phyloP scores from a whole-genome alignment of 2,329 filamentous ascomycete species.

The Fusarium newnesense region DNA sequence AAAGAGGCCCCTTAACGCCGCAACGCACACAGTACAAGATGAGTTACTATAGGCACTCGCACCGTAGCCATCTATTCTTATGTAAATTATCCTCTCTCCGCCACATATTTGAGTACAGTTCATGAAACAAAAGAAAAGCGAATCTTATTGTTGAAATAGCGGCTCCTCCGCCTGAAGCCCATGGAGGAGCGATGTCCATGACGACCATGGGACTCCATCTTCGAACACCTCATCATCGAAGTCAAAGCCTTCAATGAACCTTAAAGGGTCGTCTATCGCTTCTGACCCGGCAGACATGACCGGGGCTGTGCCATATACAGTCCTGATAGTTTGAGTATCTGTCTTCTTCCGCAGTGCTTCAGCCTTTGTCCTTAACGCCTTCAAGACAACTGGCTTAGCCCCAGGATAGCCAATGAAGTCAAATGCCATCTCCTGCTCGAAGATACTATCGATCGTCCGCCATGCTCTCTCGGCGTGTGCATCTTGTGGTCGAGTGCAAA shows the following conservation, averaged over 20 bases:
- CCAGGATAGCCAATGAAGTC: not conserved
- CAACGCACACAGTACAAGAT: not conserved
- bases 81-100: too few relatives aligned
- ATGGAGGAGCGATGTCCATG: not conserved
- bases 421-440: not conserved
- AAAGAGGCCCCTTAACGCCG: not conserved
- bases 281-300: not conserved
- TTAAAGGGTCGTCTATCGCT: not conserved
- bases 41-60: too few relatives aligned
- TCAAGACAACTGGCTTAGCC: not conserved
- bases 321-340: rapidly evolving
- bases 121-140: too few relatives aligned
- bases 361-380: not conserved
- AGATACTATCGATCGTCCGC: not conserved
- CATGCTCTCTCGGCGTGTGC: not conserved
- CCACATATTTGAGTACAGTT: too few relatives aligned
- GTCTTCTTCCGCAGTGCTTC: not conserved
- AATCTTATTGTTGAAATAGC: not conserved
- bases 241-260: not conserved
- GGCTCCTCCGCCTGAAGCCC: not conserved
- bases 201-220: not conserved
- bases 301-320: rapidly evolving
- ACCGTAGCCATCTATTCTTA: too few relatives aligned
- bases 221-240: not conserved
- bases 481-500: not conserved